A percentile compares a stretch with the other conserved stretches of the same genome.
Evolutionary conservation across 768 basidiomycete genomes (phyloP).

Genomic region (Tulasnella sp.): DNA sequence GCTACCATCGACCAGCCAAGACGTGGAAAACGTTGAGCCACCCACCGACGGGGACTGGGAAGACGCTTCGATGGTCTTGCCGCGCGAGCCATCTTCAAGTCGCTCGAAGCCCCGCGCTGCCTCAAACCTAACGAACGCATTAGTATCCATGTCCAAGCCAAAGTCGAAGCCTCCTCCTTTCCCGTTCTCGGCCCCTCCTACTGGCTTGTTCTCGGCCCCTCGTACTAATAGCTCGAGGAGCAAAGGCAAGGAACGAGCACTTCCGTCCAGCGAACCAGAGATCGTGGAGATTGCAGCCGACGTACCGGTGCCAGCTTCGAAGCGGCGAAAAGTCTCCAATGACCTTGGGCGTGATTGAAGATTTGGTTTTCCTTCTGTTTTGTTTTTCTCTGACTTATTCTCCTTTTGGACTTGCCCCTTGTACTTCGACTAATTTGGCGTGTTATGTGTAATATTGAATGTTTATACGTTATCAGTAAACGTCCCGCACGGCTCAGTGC

Average conservation of each 20-base stretch:
- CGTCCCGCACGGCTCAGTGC: not conserved
- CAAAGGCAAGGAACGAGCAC: not conserved
- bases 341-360: not conserved
- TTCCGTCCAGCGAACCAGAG: not conserved
- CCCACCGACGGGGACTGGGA: not conserved
- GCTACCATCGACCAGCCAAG: not conserved
- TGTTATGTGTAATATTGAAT: not conserved
- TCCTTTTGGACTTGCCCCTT: not conserved
- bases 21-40: not conserved
- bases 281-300: not conserved
- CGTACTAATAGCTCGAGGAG: not conserved
- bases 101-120: not conserved
- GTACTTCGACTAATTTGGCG: not conserved
- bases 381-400: too few relatives aligned
- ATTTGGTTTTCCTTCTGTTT: not conserved
- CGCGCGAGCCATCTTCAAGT: not conserved
- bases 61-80: not conserved
- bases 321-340: not conserved
- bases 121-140: not conserved
- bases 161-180: not conserved
- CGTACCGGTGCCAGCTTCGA: not conserved
- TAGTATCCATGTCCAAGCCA: not conserved
- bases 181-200: not conserved
- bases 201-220: not conserved
- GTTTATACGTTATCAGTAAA: not conserved